Conservation (phyloP, 2,329 filamentous ascomycete species). For the Calonectria henricotiae region DNA sequence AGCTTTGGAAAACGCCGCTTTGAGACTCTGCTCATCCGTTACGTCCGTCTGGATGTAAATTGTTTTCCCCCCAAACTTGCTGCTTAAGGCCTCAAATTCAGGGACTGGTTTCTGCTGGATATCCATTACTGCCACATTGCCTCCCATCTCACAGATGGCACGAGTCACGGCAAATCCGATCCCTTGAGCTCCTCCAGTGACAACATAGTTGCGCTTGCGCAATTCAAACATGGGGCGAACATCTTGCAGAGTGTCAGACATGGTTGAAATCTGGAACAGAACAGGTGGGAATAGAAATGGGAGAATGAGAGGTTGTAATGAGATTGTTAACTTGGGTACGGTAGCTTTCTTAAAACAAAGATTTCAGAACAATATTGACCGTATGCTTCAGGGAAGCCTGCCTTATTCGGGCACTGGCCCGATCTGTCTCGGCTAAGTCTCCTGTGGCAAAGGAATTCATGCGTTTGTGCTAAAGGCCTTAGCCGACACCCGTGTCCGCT, state of each 20-base stretch:
- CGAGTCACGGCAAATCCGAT: slow-evolving; percentile 59
- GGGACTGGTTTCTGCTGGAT: slow-evolving; percentile 54
- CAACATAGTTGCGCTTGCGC: slow-evolving; percentile 56
- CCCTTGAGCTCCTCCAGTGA: slow-evolving; percentile 61
- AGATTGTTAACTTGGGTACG: not conserved
- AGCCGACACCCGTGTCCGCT: slow-evolving; percentile 22
- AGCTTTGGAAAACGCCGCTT: slow-evolving; percentile 47
- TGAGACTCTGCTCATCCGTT: slow-evolving; percentile 53
- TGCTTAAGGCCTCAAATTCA: slow-evolving; percentile 50
- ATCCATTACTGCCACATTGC: slow-evolving; percentile 60
- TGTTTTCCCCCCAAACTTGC: slow-evolving; percentile 48
- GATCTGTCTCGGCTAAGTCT: not conserved
- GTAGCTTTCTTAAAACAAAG: not conserved
- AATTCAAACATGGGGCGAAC: slow-evolving; percentile 23
- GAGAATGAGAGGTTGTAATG: not conserved
- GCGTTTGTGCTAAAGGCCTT: not conserved
- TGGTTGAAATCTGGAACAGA: not conserved
- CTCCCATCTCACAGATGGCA: slow-evolving; percentile 61
- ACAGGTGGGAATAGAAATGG: not conserved
- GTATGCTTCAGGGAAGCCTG: not conserved
- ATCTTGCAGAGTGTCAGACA: slow-evolving; percentile 22
- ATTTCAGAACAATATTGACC: not conserved
- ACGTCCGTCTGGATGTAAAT: slow-evolving; percentile 56
- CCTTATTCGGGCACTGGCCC: not conserved
- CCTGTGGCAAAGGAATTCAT: not conserved